Base-by-base conservation (phyloP, 1,284 basidiomycete species). In the Heterobasidion occidentale region DNA sequence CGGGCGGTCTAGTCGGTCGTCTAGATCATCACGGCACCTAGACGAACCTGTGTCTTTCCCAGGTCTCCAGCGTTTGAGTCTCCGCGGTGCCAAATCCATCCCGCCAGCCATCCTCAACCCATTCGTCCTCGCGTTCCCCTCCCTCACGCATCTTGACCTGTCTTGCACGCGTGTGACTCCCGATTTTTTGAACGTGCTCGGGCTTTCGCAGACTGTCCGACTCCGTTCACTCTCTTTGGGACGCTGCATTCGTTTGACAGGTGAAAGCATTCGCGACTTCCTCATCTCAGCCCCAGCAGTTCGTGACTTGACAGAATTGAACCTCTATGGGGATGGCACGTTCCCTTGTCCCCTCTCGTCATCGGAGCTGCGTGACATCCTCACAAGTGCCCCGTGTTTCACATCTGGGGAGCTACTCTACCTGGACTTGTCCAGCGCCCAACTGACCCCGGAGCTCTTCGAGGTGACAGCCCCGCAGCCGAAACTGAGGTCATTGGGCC, bases 121-220 rank as follows among this genome's bases (percentile, higher is more conserved):
- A 0, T 90, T 98, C 65, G 79, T 98, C 49, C 76, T 93, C 34
- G 86, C 94, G 0, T 94, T 95, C 69, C 88, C 92, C 0, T 82
- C 79, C 38, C 81, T 99, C 20, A 95, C 93, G 3, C 93, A 97
- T 66, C 86, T 97, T 61, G 94, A 95, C 66, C 77, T 95, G 9
- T 94, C 92, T 1, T 86, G 86, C 58, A 94, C 97, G 15, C 88
- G 92, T 20, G 83, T 86, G 35, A 84, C 86, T 1, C 83, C 92
- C 2, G 83, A 91, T 36, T 80, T 97, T 2, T 82, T 98, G 6
- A 71, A 77, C 34, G 72, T 79, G 0, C 77, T 98, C 7, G 86
- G 84, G 3, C 70, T 79, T 48, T 86, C 84, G 5, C 62, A 75
- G 6, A 84, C 82, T 36, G 70, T 90, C 62, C 84, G 80, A 36